A percentile compares a stretch with the other conserved stretches of the same genome.
Evolutionary conservation across 1,139 yeast species (phyloP).

Genomic region (Diutina ranongensis): DNA sequence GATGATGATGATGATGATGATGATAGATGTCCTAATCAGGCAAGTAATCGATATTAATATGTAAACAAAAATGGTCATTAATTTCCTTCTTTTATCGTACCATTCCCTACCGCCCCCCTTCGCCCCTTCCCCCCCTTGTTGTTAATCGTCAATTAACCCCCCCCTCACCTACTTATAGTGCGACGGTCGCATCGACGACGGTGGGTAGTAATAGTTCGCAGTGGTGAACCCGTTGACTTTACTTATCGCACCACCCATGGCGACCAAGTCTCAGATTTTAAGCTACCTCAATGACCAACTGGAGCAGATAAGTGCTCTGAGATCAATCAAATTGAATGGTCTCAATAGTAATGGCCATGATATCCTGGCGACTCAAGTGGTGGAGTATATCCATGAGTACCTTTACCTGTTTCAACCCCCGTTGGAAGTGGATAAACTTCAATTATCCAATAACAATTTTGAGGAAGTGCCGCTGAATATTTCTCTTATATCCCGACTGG

Average conservation of each 20-base stretch:
- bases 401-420: constrained; percentile 18
- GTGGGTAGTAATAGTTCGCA: not conserved
- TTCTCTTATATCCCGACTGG: constrained; percentile 25
- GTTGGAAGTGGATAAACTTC: constrained; percentile 37
- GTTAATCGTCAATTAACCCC: not conserved
- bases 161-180: not conserved
- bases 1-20: too few relatives aligned
- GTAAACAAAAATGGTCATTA: too few relatives aligned
- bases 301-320: constrained; percentile 15
- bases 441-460: constrained; percentile 41
- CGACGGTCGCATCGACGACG: not conserved
- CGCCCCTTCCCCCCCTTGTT: too few relatives aligned
- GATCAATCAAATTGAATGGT: constrained; percentile 16
- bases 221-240: not conserved
- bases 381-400: constrained; percentile 19
- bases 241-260: not conserved
- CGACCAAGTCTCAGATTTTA: constrained; percentile 10
- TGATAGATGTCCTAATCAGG: too few relatives aligned
- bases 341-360: constrained; percentile 6
- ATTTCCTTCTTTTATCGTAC: too few relatives aligned
- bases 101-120: too few relatives aligned
- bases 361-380: constrained; percentile 13
- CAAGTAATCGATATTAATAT: too few relatives aligned
- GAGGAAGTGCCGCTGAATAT: constrained; percentile 39
- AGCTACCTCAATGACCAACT: constrained; percentile 17